phyloP scores from a whole-genome alignment of 352 stramenopile species.

The Globisporangium canariense region DNA sequence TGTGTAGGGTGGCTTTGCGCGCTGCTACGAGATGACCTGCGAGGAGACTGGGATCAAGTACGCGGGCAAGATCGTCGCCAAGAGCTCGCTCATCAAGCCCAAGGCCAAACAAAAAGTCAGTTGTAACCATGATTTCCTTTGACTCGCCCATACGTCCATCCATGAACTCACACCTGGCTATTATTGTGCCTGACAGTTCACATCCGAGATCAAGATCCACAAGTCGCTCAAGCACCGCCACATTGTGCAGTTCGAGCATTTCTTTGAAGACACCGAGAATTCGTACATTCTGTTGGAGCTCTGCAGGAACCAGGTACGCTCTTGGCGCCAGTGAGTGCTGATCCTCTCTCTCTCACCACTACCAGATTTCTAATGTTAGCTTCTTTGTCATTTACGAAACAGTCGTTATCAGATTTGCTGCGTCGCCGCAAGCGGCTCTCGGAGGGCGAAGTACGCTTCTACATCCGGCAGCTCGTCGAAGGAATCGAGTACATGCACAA shows the following conservation, averaged over 20 bases:
- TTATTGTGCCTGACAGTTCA: constrained; percentile 47
- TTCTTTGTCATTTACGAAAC: constrained; percentile 10
- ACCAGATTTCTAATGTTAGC: constrained; percentile 1
- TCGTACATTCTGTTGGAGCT: constrained; percentile 98
- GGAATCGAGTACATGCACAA: constrained; percentile 95
- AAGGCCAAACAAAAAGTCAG: constrained; percentile 95
- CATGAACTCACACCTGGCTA: not conserved
- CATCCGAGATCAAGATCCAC: constrained; percentile 99
- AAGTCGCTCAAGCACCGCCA: constrained; percentile 92
- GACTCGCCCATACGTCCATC: not conserved
- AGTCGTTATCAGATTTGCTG: constrained; percentile 96
- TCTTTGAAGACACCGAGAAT: constrained; percentile 97
- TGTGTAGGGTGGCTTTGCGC: constrained; percentile 93
- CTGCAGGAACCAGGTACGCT: constrained; percentile 89
- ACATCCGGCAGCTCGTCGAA: constrained; percentile 89
- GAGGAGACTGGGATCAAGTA: constrained; percentile 92
- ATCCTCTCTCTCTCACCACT: not conserved
- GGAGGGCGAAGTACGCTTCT: constrained; percentile 94
- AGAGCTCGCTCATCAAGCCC: constrained; percentile 95
- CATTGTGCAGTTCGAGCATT: constrained; percentile 97
- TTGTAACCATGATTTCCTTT: not conserved
- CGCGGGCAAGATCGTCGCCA: constrained; percentile 98
- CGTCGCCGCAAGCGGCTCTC: constrained; percentile 93
- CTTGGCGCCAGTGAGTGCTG: not conserved
- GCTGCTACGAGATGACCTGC: constrained; percentile 95